phyloP scores from a whole-genome alignment of 352 stramenopile genomes.

The Ochromonadaceae sp. region DNA sequence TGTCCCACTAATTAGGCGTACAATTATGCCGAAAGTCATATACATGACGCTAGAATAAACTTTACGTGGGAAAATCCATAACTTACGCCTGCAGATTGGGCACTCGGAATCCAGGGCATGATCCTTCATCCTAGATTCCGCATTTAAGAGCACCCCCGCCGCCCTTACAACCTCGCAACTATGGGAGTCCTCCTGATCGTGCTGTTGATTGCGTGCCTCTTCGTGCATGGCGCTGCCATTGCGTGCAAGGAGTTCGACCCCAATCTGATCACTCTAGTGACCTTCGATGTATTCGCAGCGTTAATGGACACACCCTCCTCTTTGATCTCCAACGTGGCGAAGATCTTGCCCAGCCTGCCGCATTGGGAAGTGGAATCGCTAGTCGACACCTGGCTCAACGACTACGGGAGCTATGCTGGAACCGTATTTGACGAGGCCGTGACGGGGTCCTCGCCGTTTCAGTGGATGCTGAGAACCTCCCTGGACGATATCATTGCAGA shows the following conservation, averaged over 20 bases:
- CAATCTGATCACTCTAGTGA: not conserved
- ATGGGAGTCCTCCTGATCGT: not conserved
- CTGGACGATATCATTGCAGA: not conserved
- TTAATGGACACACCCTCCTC: not conserved
- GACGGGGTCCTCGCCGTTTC: not conserved
- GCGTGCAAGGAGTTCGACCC: too few relatives aligned
- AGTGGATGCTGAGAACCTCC: not conserved
- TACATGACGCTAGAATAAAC: too few relatives aligned
- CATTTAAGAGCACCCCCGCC: not conserved
- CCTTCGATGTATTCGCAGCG: not conserved
- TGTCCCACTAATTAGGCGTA: too few relatives aligned
- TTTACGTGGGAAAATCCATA: too few relatives aligned
- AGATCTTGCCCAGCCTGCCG: not conserved
- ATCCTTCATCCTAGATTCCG: conserved; percentile 19
- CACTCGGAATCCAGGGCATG: conserved; percentile 24
- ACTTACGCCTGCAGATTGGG: conserved; percentile 24
- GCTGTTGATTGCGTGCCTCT: too few relatives aligned
- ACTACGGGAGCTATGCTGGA: not conserved
- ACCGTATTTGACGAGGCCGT: not conserved
- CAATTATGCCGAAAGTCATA: too few relatives aligned
- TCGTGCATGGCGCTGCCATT: too few relatives aligned
- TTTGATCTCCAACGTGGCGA: not conserved
- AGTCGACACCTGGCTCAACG: not conserved
- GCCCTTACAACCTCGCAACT: not conserved
- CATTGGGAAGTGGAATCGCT: not conserved